phyloP scores from a whole-genome alignment of 352 stramenopile species.

The Phytopythium sindhum region DNA sequence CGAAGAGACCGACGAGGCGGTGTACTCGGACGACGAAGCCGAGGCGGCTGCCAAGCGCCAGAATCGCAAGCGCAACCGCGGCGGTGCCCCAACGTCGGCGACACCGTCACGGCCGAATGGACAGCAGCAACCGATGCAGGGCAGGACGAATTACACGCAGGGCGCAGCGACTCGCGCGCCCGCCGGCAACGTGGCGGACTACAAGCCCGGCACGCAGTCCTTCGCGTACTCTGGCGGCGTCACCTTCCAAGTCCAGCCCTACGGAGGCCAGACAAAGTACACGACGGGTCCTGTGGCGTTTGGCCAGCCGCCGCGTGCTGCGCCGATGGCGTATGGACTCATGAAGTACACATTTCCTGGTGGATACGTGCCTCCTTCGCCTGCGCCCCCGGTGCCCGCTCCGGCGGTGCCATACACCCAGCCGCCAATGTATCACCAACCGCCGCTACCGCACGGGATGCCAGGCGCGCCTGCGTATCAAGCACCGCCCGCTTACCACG shows the following conservation, averaged over 20 bases:
- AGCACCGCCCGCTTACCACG: slow-evolving; percentile 24
- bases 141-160: background rate
- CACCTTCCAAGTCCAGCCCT: slow-evolving; percentile 35
- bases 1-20: slow-evolving; percentile 71
- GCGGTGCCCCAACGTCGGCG: slow-evolving; percentile 9
- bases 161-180: background rate
- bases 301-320: slow-evolving; percentile 1
- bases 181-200: background rate
- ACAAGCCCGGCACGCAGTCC: slow-evolving; percentile 1
- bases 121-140: background rate
- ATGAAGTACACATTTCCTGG: slow-evolving; percentile 37
- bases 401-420: slow-evolving; percentile 16
- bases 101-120: background rate
- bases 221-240: slow-evolving; percentile 9
- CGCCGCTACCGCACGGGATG: slow-evolving; percentile 10
- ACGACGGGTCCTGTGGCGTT: slow-evolving; percentile 27
- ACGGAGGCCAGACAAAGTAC: slow-evolving; percentile 48
- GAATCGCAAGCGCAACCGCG: slow-evolving; percentile 66
- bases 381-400: slow-evolving; percentile 11
- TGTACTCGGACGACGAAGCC: slow-evolving; percentile 83
- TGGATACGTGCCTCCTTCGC: slow-evolving; percentile 13
- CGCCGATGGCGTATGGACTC: slow-evolving; percentile 24
- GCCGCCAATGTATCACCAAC: slow-evolving; percentile 25
- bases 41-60: slow-evolving; percentile 66
- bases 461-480: slow-evolving; percentile 19